Evolutionary conservation across 139 green algal species (phyloP).

Genomic region (Yamagishiella unicocca): DNA sequence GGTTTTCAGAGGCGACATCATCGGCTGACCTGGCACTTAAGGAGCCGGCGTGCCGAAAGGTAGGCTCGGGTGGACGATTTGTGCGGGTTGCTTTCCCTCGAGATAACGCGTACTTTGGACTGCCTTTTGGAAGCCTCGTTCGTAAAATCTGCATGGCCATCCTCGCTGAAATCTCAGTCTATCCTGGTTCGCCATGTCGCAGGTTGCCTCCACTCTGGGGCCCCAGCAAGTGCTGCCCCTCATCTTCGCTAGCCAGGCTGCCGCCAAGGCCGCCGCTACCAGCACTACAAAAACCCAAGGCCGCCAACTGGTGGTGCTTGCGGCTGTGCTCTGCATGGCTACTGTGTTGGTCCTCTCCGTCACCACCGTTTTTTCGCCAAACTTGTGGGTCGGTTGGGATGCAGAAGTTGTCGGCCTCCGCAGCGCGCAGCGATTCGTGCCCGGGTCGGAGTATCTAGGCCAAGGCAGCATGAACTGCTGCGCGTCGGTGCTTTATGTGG

Average conservation of each 20-base stretch:
- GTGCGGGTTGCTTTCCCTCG: not conserved
- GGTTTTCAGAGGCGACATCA: too few species aligned
- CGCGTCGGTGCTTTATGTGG: not conserved
- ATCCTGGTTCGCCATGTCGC: too few species aligned
- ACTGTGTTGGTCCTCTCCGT: not conserved
- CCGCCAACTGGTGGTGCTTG: not conserved
- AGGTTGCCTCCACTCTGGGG: not conserved
- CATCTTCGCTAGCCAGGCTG: not conserved
- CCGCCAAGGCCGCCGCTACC: not conserved
- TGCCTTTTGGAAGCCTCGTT: not conserved
- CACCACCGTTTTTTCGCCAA: too few species aligned
- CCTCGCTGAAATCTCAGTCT: not conserved
- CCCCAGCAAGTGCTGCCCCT: not conserved
- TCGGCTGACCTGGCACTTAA: not conserved
- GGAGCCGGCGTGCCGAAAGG: not conserved
- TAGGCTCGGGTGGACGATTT: not conserved
- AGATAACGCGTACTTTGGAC: not conserved
- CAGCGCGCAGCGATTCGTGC: not conserved
- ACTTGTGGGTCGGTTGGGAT: too few species aligned
- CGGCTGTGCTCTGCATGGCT: not conserved
- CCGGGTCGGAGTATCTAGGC: not conserved
- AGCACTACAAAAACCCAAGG: not conserved
- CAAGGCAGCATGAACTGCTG: not conserved
- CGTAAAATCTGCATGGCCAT: not conserved
- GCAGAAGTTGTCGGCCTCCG: not conserved